Conservation (phyloP, 306 rosid species). For the Quercus engelmannii region DNA sequence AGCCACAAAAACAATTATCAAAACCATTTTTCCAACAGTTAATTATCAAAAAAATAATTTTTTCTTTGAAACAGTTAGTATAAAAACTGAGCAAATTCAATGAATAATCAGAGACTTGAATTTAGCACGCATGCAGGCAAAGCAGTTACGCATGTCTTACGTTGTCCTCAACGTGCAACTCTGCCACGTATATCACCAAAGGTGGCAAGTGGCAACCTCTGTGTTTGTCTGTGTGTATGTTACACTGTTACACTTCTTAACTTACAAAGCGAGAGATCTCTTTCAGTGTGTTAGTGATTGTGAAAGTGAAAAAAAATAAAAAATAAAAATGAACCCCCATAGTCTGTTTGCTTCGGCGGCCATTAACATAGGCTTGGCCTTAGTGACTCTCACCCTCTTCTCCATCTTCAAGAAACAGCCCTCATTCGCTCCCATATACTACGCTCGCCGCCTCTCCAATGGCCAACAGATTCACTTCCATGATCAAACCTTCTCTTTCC, state of each 20-base stretch:
- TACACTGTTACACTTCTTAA: too few relatives aligned
- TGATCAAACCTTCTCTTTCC: slow-evolving; percentile 1
- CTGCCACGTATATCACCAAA: too few relatives aligned
- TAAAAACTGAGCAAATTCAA: too few relatives aligned
- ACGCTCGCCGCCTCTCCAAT: slow-evolving; percentile 60
- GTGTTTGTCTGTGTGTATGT: too few relatives aligned
- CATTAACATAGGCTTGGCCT: slow-evolving; percentile 73
- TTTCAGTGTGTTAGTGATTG: not conserved
- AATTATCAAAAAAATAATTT: too few relatives aligned
- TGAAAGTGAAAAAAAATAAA: not conserved
- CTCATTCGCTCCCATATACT: slow-evolving; percentile 60
- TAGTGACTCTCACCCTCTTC: slow-evolving; percentile 65
- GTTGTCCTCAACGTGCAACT: too few relatives aligned
- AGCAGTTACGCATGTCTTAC: too few relatives aligned
- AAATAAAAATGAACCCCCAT: slow-evolving; percentile 56
- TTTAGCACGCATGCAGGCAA: not conserved
- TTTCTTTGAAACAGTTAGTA: too few relatives aligned
- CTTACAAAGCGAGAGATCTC: too few relatives aligned
- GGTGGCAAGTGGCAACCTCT: too few relatives aligned
- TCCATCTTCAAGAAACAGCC: slow-evolving; percentile 80
- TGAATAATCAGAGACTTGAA: not conserved
- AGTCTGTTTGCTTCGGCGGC: slow-evolving; percentile 83
- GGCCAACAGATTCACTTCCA: slow-evolving; percentile 23
- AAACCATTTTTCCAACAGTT: too few relatives aligned
- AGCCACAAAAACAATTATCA: too few relatives aligned